Base-by-base conservation (phyloP, 1,284 basidiomycete species). In the Cryptococcus floricola region DNA sequence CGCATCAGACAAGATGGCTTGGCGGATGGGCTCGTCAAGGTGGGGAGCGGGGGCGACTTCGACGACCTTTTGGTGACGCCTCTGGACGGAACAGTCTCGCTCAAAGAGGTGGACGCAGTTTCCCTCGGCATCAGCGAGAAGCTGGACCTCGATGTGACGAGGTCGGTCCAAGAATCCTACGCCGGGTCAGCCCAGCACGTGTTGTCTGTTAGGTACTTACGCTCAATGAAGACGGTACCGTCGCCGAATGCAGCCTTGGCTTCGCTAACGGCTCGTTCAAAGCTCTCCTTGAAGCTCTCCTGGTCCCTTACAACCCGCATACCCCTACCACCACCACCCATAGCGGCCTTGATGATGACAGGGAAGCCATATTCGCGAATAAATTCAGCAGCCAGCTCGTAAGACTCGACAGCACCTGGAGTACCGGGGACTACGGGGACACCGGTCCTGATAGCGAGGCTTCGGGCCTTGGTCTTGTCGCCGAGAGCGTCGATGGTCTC, bases 401-500 rank as follows among this genome's bases (percentile, higher is more conserved):
- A 98, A 5, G 82, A 81, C 9, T 76, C 87, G 60, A 99, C 95
- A 2, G 96, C 85, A 41, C 94, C 96, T 28, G 93, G 91, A 5
- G 96, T 98, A 72, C 96, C 96, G 48, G 96, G 96, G 25, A 98
- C 96, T 65, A 98, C 91, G 39, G 96, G 94, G 31, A 99, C 96
- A 57, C 87, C 86, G 56, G 87, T 84, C 75, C 87, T 87, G 75
- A 91, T 91, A 42, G 70, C 69, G 52, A 94, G 81, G 46, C 85
- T 84, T 69, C 93, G 85, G 48, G 95, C 95, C 79, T 98, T 98
- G 60, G 94, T 97, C 85, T 99, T 98, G 82, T 98, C 95, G 62
- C 96, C 96, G 52, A 98, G 85, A 48, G 88, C 86, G 81, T 98
- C 96, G 67, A 99, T 98, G 68, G 95, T 94, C 77, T 96, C 90